Percentiles rank a stretch among this genome's conserved stretches.
These are phyloP conservation scores for Cyclotella atomus DNA, from an alignment of 108 stramenopile genomes.

Conservation along the genomic window DNA sequence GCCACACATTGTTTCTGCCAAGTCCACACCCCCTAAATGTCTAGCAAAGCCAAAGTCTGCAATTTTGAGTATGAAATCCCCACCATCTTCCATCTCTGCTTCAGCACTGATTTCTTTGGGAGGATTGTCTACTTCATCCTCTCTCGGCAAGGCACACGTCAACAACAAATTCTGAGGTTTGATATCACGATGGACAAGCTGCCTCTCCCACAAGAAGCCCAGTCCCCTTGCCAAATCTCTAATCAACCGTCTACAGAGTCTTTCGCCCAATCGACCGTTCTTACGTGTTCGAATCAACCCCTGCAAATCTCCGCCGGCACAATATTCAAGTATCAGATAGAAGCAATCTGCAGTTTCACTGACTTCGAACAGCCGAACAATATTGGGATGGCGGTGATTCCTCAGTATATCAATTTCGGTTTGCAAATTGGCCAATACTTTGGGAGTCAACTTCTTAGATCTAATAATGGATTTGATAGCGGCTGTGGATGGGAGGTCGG, in stretches of 20 bases:
- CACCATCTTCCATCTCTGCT: constrained; percentile 25
- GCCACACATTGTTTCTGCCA: constrained; percentile 98
- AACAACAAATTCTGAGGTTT: constrained; percentile 97
- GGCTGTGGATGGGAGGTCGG: constrained; percentile 34
- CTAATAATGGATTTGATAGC: constrained; percentile 95
- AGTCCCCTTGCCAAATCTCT: constrained; percentile 92
- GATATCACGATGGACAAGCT: constrained; percentile 94
- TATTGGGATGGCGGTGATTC: constrained; percentile 91
- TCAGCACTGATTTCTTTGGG: constrained; percentile 49
- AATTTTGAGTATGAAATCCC: constrained; percentile 83
- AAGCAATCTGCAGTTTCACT: constrained; percentile 88
- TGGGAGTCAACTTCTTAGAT: constrained; percentile 88
- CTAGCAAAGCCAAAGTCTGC: constrained; percentile 99
- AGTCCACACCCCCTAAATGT: constrained; percentile 84
- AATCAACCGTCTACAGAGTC: constrained; percentile 84
- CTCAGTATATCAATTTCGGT: constrained; percentile 95
- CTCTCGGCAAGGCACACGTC: constrained; percentile 76
- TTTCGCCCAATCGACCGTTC: constrained; percentile 76
- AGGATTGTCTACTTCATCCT: constrained; percentile 63
- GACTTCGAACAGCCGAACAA: constrained; percentile 85
- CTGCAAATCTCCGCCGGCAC: constrained; percentile 95
- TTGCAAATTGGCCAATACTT: constrained; percentile 95
- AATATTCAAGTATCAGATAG: constrained; percentile 96
- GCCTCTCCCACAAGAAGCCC: constrained; percentile 84
- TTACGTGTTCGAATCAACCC: constrained; percentile 80